Evolutionary conservation across 768 basidiomycete genomes (phyloP).

Genomic region (Myochromella boudieri): DNA sequence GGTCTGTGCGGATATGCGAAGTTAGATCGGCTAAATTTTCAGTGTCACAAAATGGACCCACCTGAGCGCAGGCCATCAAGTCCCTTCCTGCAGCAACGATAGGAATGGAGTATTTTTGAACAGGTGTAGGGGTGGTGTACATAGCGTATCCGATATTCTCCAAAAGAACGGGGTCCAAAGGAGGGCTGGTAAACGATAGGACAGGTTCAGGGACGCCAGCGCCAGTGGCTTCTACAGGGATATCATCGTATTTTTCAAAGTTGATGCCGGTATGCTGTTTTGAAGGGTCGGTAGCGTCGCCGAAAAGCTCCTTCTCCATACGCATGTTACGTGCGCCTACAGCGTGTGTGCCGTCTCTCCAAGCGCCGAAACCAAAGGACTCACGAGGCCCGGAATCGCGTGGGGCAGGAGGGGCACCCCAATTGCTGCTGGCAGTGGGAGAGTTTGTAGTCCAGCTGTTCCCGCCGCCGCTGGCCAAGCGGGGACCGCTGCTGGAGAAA

Average conservation of each 20-base stretch:
- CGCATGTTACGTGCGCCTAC: constrained; percentile 82
- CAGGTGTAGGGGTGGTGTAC: constrained; percentile 95
- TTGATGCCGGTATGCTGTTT: constrained; percentile 98
- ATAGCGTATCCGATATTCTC: constrained; percentile 93
- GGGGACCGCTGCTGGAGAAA: constrained; percentile 38
- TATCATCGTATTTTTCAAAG: constrained; percentile 99
- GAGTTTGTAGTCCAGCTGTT: constrained; percentile 43
- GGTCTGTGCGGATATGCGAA: constrained; percentile 53
- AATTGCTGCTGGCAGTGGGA: constrained; percentile 29
- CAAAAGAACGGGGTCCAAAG: constrained; percentile 88
- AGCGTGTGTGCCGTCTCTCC: constrained; percentile 89
- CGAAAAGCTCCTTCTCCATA: constrained; percentile 95
- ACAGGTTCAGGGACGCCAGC: constrained; percentile 96
- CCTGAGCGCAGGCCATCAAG: constrained; percentile 95
- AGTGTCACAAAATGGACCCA: constrained; percentile 29
- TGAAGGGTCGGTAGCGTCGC: constrained; percentile 79
- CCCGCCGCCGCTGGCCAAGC: constrained; percentile 40
- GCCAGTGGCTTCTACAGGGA: constrained; percentile 98
- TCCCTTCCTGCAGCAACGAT: constrained; percentile 90
- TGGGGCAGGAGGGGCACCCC: constrained; percentile 27
- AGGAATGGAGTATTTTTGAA: constrained; percentile 99
- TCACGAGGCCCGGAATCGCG: constrained; percentile 50
- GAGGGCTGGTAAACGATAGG: constrained; percentile 80
- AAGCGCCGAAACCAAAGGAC: constrained; percentile 64
- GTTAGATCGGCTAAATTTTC: constrained; percentile 10